Percentiles rank a stretch among this genome's conserved stretches.
phyloP scores from a whole-genome alignment of 371 early-diverging fungal species.

The Apophysomyces elegans region DNA sequence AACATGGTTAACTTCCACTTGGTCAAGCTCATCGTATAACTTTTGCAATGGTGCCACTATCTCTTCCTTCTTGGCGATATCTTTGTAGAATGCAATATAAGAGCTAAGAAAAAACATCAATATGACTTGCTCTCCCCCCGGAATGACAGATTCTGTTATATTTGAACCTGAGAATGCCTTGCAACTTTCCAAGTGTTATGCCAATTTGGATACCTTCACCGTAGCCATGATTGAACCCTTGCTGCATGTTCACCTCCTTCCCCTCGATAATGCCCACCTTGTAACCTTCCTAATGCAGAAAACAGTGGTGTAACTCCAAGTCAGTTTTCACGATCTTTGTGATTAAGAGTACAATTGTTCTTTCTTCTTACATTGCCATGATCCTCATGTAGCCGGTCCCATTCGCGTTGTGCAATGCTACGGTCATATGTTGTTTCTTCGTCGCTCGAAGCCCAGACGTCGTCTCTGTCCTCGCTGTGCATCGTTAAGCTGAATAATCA shows the following conservation, averaged over 20 bases:
- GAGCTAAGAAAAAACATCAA: constrained; percentile 23
- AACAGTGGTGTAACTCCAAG: neutral
- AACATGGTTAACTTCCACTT: constrained; percentile 38
- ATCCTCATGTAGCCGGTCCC: constrained; percentile 56
- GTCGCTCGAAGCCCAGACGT: constrained; percentile 53
- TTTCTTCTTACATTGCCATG: constrained; percentile 58
- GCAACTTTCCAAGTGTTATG: constrained; percentile 49
- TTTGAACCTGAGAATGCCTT: constrained; percentile 55
- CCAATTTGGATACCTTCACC: constrained; percentile 53
- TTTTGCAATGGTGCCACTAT: constrained; percentile 22
- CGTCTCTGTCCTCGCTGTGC: constrained; percentile 25
- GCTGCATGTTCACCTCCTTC: constrained; percentile 64
- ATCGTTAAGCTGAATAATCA: too few relatives aligned
- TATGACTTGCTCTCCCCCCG: neutral
- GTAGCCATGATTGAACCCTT: constrained; percentile 67
- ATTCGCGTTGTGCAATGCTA: constrained; percentile 55
- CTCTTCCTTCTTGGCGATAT: constrained; percentile 29
- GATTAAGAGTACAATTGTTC: neutral
- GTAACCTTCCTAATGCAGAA: constrained; percentile 56
- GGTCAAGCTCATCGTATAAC: constrained; percentile 37
- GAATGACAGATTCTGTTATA: neutral
- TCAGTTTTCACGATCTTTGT: neutral
- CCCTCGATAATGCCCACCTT: constrained; percentile 69
- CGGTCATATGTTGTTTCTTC: constrained; percentile 48
- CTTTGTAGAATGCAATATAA: constrained; percentile 33